Evolutionary conservation across 2,329 filamentous ascomycete genomes (phyloP).

Genomic region (Pezicula rhizophila): DNA sequence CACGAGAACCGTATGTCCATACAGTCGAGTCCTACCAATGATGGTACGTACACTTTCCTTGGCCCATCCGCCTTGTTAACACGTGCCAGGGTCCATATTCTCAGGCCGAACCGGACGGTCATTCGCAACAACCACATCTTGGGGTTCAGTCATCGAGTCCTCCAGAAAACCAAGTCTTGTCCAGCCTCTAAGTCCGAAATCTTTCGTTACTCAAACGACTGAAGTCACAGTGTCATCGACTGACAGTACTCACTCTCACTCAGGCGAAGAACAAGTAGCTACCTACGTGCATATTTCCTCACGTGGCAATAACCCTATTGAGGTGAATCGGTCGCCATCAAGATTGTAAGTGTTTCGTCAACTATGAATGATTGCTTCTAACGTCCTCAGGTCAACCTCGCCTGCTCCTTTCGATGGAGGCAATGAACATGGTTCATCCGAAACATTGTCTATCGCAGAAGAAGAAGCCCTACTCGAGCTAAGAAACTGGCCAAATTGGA

Average conservation of each 20-base stretch:
- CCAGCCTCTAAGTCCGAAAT: constrained; percentile 36
- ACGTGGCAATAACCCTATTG: constrained; percentile 1
- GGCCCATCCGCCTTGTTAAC: constrained; percentile 8
- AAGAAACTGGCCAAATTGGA: constrained; percentile 1
- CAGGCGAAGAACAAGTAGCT: constrained; percentile 25
- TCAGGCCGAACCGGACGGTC: constrained; percentile 38
- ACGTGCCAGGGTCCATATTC: constrained; percentile 36
- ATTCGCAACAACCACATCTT: constrained; percentile 29
- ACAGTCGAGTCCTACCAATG: neutral
- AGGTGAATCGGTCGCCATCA: neutral
- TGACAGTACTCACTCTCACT: constrained; percentile 23
- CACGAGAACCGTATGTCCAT: no score
- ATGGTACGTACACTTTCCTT: constrained; percentile 11
- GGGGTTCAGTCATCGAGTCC: constrained; percentile 26
- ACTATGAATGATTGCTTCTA: neutral
- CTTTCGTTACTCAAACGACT: constrained; percentile 36
- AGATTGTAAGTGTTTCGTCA: neutral
- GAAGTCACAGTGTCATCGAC: constrained; percentile 31
- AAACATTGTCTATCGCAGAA: neutral
- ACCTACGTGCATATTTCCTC: constrained; percentile 34
- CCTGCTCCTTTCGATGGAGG: neutral
- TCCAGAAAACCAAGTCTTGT: constrained; percentile 21
- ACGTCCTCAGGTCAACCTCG: neutral
- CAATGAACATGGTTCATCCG: neutral
- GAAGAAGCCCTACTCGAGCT: neutral